Percentiles rank a stretch among this genome's conserved stretches.
These are phyloP conservation scores for Hordeum pubiflorum DNA, from an alignment of 202 grass and related monocot genomes.

Conservation along the genomic window DNA sequence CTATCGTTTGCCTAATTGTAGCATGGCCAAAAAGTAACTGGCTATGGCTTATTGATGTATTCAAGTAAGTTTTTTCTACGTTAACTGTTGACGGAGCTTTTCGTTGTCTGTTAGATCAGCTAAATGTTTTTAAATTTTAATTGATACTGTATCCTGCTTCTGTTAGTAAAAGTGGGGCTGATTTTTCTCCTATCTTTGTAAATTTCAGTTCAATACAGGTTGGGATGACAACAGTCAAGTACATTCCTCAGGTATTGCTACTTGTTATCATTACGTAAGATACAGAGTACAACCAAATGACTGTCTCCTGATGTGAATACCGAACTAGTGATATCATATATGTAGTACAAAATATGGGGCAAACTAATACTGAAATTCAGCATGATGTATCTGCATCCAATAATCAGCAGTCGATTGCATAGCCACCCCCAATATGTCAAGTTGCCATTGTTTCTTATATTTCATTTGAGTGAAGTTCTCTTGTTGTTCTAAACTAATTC, in stretches of 20 bases:
- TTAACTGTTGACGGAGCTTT: neutral
- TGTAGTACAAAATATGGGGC: neutral
- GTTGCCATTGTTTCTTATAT: neutral
- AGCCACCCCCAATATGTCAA: neutral
- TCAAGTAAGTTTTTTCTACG: constrained; percentile 63
- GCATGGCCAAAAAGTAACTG: constrained; percentile 69
- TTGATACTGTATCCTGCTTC: neutral
- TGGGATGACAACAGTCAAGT: constrained; percentile 93
- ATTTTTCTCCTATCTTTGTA: neutral
- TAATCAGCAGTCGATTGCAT: neutral
- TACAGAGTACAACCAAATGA: neutral
- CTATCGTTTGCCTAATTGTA: constrained; percentile 64
- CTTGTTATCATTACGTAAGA: neutral
- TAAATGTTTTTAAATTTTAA: neutral
- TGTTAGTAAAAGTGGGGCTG: neutral
- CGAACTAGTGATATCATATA: neutral
- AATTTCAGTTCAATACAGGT: constrained; percentile 90
- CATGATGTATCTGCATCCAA: neutral
- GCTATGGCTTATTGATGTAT: constrained; percentile 91
- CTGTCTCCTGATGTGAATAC: neutral
- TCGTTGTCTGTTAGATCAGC: neutral
- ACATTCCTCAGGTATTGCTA: constrained; percentile 83
- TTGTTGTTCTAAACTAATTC: neutral
- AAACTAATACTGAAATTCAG: neutral
- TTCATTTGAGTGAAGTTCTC: neutral